These are phyloP conservation scores for Flaveria linearis DNA, from an alignment of 129 eudicot genomes.

Conservation along the genomic window DNA sequence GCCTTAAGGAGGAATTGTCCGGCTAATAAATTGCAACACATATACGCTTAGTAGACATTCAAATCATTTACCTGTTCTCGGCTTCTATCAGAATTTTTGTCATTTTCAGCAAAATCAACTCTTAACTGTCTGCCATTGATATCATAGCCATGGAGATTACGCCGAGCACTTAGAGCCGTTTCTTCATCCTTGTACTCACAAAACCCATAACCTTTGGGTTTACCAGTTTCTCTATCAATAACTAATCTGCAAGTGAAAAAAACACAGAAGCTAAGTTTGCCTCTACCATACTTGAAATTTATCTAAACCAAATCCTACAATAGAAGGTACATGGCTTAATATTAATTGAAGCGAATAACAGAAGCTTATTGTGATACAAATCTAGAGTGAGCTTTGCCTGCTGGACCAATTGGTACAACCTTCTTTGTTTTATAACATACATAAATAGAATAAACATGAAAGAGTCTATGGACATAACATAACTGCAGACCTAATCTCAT, in stretches of 20 bases:
- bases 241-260: constrained; percentile 57
- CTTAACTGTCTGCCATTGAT: constrained; percentile 93
- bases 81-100: constrained; percentile 71
- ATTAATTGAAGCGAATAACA: constrained; percentile 1
- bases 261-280: neutral
- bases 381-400: neutral
- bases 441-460: constrained; percentile 1
- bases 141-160: constrained; percentile 93
- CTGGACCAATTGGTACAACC: neutral
- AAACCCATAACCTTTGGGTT: constrained; percentile 95
- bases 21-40: constrained; percentile 10
- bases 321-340: neutral
- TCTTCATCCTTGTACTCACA: constrained; percentile 98
- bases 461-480: neutral
- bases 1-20: neutral
- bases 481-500: too few species aligned
- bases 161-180: constrained; percentile 94
- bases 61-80: constrained; percentile 67
- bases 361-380: neutral
- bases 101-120: constrained; percentile 97
- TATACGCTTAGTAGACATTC: constrained; percentile 13
- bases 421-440: neutral
- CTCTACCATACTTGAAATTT: too few species aligned
- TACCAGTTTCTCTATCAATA: constrained; percentile 90
- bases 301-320: neutral